Evolutionary conservation across 2,329 filamentous ascomycete species (phyloP).

Genomic region (Podosphaera aphanis): DNA sequence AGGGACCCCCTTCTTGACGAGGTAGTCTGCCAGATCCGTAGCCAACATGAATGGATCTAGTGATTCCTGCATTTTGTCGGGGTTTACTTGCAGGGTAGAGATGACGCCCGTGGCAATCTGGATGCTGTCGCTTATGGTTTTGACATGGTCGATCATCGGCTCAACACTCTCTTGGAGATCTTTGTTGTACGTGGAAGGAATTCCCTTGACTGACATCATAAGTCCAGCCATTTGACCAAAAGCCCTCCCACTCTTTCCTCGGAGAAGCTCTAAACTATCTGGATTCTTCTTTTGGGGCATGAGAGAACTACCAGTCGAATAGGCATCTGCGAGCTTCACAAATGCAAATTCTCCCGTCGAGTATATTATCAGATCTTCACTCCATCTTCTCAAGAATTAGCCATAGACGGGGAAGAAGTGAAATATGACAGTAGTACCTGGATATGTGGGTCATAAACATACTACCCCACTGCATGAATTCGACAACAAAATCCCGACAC

Average conservation of each 20-base stretch:
- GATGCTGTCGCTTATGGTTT: conserved; percentile 60
- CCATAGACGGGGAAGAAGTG: neutral
- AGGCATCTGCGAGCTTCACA: conserved; percentile 53
- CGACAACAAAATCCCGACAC: conserved; percentile 50
- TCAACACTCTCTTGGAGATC: conserved; percentile 75
- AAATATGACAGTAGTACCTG: conserved; percentile 5
- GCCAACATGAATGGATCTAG: conserved; percentile 70
- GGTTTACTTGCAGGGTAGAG: conserved; percentile 42
- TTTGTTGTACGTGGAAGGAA: conserved; percentile 66
- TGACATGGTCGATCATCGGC: conserved; percentile 64
- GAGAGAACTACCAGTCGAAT: conserved; percentile 42
- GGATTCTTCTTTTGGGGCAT: conserved; percentile 52
- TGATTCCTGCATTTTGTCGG: conserved; percentile 56
- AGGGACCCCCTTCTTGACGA: conserved; percentile 28
- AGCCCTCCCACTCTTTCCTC: conserved; percentile 52
- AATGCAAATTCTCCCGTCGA: conserved; percentile 47
- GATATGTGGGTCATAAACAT: conserved; percentile 67
- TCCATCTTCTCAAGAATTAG: conserved; percentile 24
- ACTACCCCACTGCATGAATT: conserved; percentile 54
- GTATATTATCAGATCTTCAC: conserved; percentile 73
- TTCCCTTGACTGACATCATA: conserved; percentile 47
- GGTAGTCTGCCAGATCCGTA: conserved; percentile 39
- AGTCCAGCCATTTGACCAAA: conserved; percentile 67
- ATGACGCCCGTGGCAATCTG: conserved; percentile 66
- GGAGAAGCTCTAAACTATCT: conserved; percentile 48